These are phyloP conservation scores for Gracilaria domingensis DNA, from an alignment of 23 red algal species.

Conservation along the genomic window DNA sequence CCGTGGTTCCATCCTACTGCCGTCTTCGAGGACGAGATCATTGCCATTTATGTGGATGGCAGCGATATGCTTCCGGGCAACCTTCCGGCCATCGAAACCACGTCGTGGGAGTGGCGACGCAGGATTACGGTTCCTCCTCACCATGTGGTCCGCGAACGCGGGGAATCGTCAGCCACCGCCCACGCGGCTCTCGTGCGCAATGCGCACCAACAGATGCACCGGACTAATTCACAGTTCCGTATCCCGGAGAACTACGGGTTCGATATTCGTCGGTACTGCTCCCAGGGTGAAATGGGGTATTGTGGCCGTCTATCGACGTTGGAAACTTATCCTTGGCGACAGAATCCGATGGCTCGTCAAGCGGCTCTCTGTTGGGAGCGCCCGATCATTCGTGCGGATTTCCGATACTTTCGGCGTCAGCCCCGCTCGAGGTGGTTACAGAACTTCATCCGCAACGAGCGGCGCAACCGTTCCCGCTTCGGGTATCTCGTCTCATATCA, in stretches of 20 bases:
- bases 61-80: too few species aligned
- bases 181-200: too few species aligned
- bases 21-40: too few species aligned
- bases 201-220: too few species aligned
- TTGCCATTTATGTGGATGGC: too few species aligned
- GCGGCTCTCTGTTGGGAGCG: not conserved
- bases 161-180: too few species aligned
- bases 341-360: not conserved
- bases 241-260: not conserved
- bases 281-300: not conserved
- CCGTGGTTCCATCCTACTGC: too few species aligned
- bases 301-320: not conserved
- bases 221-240: not conserved
- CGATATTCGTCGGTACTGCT: not conserved
- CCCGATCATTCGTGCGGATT: slow-evolving; percentile 15
- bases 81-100: too few species aligned
- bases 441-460: not conserved
- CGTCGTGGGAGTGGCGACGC: too few species aligned
- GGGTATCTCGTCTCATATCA: not conserved
- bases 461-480: not conserved
- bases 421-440: not conserved
- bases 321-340: not conserved
- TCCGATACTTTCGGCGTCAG: not conserved
- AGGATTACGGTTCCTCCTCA: too few species aligned
- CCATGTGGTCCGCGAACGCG: too few species aligned